Evolutionary conservation across 2,329 filamentous ascomycete genomes (phyloP).

Genomic region (Ploettnerulaceae sp.): DNA sequence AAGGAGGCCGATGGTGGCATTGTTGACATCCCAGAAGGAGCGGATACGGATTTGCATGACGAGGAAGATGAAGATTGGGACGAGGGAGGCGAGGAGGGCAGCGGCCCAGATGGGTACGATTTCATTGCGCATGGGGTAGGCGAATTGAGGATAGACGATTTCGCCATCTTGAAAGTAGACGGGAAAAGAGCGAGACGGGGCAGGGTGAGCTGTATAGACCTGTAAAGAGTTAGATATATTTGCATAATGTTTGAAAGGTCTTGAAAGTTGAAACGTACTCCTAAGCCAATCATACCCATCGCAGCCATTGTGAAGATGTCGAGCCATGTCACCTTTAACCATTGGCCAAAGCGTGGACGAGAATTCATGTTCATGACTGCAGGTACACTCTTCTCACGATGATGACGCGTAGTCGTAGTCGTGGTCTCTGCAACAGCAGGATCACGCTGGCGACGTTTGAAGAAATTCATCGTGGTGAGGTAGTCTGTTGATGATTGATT

Average conservation of each 20-base stretch:
- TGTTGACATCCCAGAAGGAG: slow-evolving; percentile 67
- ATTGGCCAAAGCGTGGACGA: slow-evolving; percentile 61
- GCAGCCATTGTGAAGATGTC: slow-evolving; percentile 63
- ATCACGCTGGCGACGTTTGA: slow-evolving; percentile 18
- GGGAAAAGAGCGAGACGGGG: slow-evolving; percentile 64
- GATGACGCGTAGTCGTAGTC: slow-evolving; percentile 15
- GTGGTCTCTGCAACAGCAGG: slow-evolving; percentile 14
- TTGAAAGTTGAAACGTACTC: slow-evolving; percentile 43
- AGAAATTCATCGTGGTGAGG: slow-evolving; percentile 21
- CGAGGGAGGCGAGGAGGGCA: slow-evolving; percentile 57
- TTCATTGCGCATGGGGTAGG: slow-evolving; percentile 64
- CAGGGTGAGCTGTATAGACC: slow-evolving; percentile 61
- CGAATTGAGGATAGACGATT: slow-evolving; percentile 65
- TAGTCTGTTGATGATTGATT: background rate
- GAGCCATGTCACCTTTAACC: slow-evolving; percentile 62
- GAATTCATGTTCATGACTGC: slow-evolving; percentile 39
- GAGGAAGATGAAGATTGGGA: slow-evolving; percentile 62
- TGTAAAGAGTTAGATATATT: slow-evolving; percentile 28
- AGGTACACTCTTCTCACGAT: slow-evolving; percentile 19
- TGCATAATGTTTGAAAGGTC: slow-evolving; percentile 4
- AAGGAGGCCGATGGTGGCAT: slow-evolving; percentile 62
- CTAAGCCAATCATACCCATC: slow-evolving; percentile 63
- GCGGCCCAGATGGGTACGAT: slow-evolving; percentile 68
- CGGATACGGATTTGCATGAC: slow-evolving; percentile 63
- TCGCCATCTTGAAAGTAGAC: slow-evolving; percentile 62